phyloP scores from a whole-genome alignment of 805 yeast species.

The Wickerhamomyces bovis region DNA sequence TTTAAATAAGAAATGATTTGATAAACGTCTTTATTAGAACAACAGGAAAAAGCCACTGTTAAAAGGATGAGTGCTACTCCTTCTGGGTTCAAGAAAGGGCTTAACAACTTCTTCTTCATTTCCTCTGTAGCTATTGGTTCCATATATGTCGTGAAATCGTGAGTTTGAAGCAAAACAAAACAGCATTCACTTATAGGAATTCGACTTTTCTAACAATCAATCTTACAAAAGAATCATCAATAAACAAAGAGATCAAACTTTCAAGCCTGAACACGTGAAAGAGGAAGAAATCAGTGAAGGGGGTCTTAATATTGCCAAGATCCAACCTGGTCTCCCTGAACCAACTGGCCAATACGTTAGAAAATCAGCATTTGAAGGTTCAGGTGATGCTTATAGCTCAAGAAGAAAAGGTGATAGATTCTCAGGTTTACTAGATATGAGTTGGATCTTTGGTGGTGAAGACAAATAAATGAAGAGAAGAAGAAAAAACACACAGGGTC shows the following conservation, averaged over 20 bases:
- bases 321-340: slow-evolving; percentile 53
- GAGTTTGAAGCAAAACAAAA: slow-evolving; percentile 6
- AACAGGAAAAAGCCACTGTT: no score
- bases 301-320: slow-evolving; percentile 23
- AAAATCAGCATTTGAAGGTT: slow-evolving; percentile 62
- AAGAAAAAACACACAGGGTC: neutral
- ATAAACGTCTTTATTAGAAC: no score
- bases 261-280: slow-evolving; percentile 26
- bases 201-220: no score
- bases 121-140: slow-evolving; percentile 24
- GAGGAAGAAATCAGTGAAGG: slow-evolving; percentile 12
- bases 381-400: slow-evolving; percentile 54
- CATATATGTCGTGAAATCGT: slow-evolving; percentile 25
- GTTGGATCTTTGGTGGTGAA: slow-evolving; percentile 17
- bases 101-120: slow-evolving; percentile 20
- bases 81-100: slow-evolving; percentile 12
- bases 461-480: neutral
- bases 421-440: slow-evolving; percentile 21
- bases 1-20: neutral
- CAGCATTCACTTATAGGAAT: no score
- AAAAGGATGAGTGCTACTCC: slow-evolving; percentile 7
- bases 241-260: slow-evolving; percentile 30
- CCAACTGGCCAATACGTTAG: slow-evolving; percentile 34
- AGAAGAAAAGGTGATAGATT: slow-evolving; percentile 51
- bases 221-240: slow-evolving; percentile 22